Evolutionary conservation across 2,329 filamentous ascomycete species (phyloP), one percentile per base, ranked within the genome.

Genomic region (Colletotrichum musicola): DNA sequence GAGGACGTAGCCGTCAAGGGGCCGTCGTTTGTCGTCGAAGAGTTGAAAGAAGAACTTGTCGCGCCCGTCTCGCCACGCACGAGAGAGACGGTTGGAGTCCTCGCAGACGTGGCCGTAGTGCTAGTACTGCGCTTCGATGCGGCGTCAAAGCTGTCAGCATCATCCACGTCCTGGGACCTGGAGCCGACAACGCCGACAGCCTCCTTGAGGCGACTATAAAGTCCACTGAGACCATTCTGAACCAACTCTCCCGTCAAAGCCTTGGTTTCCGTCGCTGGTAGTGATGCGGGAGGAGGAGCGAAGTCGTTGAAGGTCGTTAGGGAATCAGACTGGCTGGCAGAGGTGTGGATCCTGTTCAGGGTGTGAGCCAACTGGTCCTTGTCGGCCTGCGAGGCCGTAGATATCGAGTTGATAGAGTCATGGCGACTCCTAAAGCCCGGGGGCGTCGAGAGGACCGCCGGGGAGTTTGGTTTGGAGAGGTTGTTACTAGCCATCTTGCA

Each of bases 231-330:
- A 4, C 95, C 94, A 79, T 95, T 93, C 71, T 96, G 93, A 22
- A 96, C 89, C 47, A 92, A 80, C 67, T 97, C 94, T 27, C 90
- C 89, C 0, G 91, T 85, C 44, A 93, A 83, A 9, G 88, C 88
- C 77, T 93, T 94, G 67, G 84, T 89, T 74, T 97, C 94, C 25
- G 85, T 80, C 14, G 83, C 81, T 1, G 86, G 83, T 1, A 88
- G 81, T 1, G 87, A 84, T 2, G 85, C 82, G 0, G 92, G 90
- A 1, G 91, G 90, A 0, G 91, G 87, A 1, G 92, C 93, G 75
- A 97, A 95, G 76, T 98, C 95, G 80, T 97, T 97, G 81, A 98
- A 98, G 9, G 94, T 97, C 2, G 95, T 98, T 55, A 98, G 85
- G 40, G 90, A 89, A 71, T 92, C 92, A 40, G 93, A 93, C 77